A percentile compares a stretch with the other conserved stretches of the same genome.
Conservation (phyloP, 768 basidiomycete genomes). For the Tulasnella sp. region DNA sequence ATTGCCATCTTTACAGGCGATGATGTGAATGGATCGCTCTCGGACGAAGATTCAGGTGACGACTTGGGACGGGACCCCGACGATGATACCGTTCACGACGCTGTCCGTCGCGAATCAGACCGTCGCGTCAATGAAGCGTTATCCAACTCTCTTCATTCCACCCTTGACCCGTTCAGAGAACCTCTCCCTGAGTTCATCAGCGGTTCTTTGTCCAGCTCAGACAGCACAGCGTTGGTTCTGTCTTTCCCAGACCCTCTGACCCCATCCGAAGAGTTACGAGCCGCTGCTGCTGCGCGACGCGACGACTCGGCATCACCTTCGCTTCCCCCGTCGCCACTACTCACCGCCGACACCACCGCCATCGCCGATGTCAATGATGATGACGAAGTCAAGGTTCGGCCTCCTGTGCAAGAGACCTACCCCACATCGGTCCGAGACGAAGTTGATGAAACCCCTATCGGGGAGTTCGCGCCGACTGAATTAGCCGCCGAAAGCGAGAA, state of each 20-base stretch:
- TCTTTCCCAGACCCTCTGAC: conserved; percentile 20
- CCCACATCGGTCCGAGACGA: not conserved
- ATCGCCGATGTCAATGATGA: not conserved
- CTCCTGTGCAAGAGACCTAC: not conserved
- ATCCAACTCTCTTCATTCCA: conserved; percentile 9
- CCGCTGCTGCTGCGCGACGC: not conserved
- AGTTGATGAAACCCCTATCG: not conserved
- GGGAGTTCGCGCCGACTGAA: not conserved
- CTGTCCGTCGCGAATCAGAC: conserved; percentile 9
- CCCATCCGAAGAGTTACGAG: conserved; percentile 12
- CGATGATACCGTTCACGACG: conserved; percentile 12
- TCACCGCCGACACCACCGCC: not conserved
- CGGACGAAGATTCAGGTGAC: not conserved
- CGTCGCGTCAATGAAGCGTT: conserved; percentile 15
- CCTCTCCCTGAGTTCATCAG: conserved; percentile 12
- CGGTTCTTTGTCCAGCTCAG: conserved; percentile 16
- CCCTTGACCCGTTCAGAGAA: conserved; percentile 18
- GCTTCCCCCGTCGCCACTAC: not conserved
- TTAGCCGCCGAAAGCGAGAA: not conserved
- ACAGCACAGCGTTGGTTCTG: not conserved
- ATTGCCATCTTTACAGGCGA: not conserved
- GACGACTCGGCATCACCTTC: not conserved
- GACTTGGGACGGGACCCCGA: conserved; percentile 6
- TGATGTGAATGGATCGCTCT: conserved; percentile 10
- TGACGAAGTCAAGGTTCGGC: not conserved